Evolutionary conservation across 495 filamentous ascomycete genomes (phyloP), one percentile per base, ranked within the genome.

Genomic region (Podospora didyma): DNA sequence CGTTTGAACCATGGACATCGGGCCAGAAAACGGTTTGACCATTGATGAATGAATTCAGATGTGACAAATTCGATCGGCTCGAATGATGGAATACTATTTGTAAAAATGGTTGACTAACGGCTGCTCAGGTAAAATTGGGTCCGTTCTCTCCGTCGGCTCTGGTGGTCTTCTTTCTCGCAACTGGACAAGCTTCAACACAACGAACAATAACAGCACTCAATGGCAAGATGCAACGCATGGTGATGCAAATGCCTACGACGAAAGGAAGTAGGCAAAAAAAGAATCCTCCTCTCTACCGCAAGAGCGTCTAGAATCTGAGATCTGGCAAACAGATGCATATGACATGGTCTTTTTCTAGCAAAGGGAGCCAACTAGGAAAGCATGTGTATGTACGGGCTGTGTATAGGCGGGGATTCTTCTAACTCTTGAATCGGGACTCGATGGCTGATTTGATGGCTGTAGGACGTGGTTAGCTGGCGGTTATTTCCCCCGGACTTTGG

Each of bases 381-480:
- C 21, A 39, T 26, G 34, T 19, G 23, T 62, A 58, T 58, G 60
- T 62, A 58, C 55, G 48, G 42, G 50, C 17, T 28, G 31, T 37
- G 21, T 21, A 23, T 53, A 51, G 28, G 19, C 39, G 49, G n/a
- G 45, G 26, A 54, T 54, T 14, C n/a, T 31, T 48, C 53, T 62
- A 70, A 19, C 23, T 51, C 61, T 77, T 75, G 50, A 66, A 21
- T 42, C 75, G 71, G 24, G 72, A 35, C 61, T 82, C 79, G 57
- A 81, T 68, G 22, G 77, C 76, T 24, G 72, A 59, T 69, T 82
- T 82, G 66, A 82, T 80, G 42, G 79, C 77, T 79, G 49, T 55
- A 51, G 4, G 10, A 48, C 26, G 62, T 41, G 51, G 41, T 60
- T 17, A 60, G 53, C 22, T 10, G n/a, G 31, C 26, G 26, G 53